phyloP scores from a whole-genome alignment of 345 rosid species.

The Gossypium bickii region DNA sequence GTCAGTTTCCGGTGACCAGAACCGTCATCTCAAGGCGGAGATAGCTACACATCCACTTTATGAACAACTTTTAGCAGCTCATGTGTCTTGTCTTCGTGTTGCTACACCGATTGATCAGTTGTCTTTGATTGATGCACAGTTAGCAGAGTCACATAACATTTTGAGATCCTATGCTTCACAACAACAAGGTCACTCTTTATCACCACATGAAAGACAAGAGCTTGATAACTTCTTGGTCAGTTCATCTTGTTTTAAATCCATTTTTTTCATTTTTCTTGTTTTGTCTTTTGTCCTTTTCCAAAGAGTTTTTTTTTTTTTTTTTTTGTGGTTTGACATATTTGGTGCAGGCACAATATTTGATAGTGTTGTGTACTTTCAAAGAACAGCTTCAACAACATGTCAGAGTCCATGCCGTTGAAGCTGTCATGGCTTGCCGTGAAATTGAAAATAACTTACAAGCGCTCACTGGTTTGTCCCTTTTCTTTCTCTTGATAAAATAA shows the following conservation, averaged over 20 bases:
- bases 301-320: not conserved
- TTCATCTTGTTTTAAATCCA: not conserved
- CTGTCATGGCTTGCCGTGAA: conserved; percentile 99
- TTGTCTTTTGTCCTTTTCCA: not conserved
- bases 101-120: conserved; percentile 96
- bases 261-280: not conserved
- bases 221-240: conserved; percentile 87
- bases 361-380: conserved; percentile 86
- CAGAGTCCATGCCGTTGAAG: conserved; percentile 97
- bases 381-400: conserved; percentile 99
- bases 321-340: conserved; percentile 1
- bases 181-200: conserved; percentile 33
- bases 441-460: conserved; percentile 85
- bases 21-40: conserved; percentile 71
- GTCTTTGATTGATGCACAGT: conserved; percentile 89
- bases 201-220: conserved; percentile 85
- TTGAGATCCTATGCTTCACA: conserved; percentile 75
- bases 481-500: not conserved
- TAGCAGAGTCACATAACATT: conserved; percentile 70
- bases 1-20: conserved; percentile 45
- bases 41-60: conserved; percentile 80
- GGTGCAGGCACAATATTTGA: conserved; percentile 79
- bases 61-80: conserved; percentile 80
- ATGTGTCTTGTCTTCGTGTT: conserved; percentile 83
- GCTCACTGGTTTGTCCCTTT: conserved; percentile 59